phyloP scores from a whole-genome alignment of 75 land plant genomes.

The Gnetum montanum region DNA sequence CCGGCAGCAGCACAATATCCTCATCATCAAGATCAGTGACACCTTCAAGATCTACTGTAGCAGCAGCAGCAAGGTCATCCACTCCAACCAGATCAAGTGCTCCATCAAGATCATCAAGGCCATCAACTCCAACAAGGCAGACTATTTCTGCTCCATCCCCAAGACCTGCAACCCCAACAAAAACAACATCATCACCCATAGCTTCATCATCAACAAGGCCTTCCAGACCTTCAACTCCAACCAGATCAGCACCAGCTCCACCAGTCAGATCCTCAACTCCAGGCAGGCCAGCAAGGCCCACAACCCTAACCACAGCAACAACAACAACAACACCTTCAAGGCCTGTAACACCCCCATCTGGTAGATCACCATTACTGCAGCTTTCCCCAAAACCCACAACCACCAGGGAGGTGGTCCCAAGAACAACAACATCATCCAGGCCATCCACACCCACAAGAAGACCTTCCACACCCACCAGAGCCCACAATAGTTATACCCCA shows the following conservation, averaged over 20 bases:
- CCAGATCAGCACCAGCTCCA: slow-evolving; percentile 12
- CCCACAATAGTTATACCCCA: slow-evolving; percentile 14
- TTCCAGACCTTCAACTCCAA: background rate
- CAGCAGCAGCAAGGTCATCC: too few species aligned
- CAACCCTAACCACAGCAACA: slow-evolving; percentile 42
- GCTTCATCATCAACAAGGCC: too few species aligned
- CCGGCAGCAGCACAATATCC: too few species aligned
- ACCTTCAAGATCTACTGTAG: too few species aligned
- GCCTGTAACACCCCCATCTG: slow-evolving; percentile 24
- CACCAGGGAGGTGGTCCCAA: slow-evolving; percentile 15
- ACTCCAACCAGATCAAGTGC: too few species aligned
- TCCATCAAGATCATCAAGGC: too few species aligned
- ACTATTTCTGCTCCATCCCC: too few species aligned
- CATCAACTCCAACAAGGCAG: too few species aligned
- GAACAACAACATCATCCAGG: slow-evolving; percentile 23
- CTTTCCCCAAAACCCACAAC: slow-evolving; percentile 44
- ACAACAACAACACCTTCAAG: slow-evolving; percentile 18
- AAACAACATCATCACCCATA: too few species aligned
- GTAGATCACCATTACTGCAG: slow-evolving; percentile 39
- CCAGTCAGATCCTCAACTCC: slow-evolving; percentile 55
- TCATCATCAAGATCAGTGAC: too few species aligned
- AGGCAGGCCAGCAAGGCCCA: slow-evolving; percentile 26
- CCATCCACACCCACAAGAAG: slow-evolving; percentile 37
- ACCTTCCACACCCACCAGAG: slow-evolving; percentile 25
- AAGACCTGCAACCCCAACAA: too few species aligned